These are phyloP conservation scores for Penicillium herquei DNA, from an alignment of 495 filamentous ascomycete species.

Conservation along the genomic window DNA sequence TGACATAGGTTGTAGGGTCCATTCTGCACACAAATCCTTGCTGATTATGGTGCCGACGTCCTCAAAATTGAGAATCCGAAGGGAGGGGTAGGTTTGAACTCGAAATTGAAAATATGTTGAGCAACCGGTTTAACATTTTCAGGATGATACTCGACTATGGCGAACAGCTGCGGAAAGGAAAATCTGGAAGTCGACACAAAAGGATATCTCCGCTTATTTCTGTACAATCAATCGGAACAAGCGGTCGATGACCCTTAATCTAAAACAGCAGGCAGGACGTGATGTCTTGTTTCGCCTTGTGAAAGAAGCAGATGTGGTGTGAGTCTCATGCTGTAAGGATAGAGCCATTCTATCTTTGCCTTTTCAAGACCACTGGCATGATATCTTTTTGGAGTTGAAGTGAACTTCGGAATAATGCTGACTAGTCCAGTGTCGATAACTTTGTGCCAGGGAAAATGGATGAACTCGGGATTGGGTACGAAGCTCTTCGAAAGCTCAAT, in stretches of 20 bases:
- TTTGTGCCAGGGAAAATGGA: conserved; percentile 80
- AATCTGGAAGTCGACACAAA: conserved; percentile 19
- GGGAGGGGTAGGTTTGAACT: conserved; percentile 50
- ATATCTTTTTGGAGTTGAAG: too few relatives aligned
- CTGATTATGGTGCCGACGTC: conserved; percentile 86
- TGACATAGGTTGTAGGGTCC: conserved; percentile 43
- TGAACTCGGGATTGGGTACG: conserved; percentile 77
- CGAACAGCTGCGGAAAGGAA: conserved; percentile 14
- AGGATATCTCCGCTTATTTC: conserved; percentile 22
- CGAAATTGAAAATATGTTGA: background rate
- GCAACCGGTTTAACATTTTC: conserved; percentile 24
- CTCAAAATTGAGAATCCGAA: conserved; percentile 90
- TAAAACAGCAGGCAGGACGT: conserved; percentile 68
- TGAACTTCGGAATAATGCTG: too few relatives aligned
- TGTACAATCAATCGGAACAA: conserved; percentile 75
- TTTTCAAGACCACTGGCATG: too few relatives aligned
- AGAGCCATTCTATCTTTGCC: background rate
- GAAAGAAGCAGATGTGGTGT: conserved; percentile 70
- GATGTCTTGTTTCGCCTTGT: conserved; percentile 73
- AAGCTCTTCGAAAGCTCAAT: conserved; percentile 65
- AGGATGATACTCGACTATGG: conserved; percentile 29
- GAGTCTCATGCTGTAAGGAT: background rate
- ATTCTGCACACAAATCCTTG: conserved; percentile 90
- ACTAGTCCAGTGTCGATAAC: conserved; percentile 64
- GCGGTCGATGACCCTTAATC: conserved; percentile 78